Conservation (phyloP, 352 stramenopile species). For the Globisporangium ultimum region DNA sequence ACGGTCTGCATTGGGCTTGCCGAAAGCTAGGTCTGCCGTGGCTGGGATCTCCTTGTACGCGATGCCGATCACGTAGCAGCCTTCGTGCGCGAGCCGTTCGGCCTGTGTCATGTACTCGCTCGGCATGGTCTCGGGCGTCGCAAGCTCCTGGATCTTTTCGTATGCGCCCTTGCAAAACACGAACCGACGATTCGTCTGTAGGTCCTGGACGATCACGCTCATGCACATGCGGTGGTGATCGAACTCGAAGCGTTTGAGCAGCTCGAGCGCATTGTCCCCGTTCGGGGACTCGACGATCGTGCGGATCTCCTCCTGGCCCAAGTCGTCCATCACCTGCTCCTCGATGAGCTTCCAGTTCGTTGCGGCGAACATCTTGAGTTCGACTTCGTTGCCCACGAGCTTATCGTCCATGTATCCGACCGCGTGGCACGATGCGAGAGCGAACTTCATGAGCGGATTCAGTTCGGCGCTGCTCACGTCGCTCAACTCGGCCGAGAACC, state of each 20-base stretch:
- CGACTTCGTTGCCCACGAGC: slow-evolving; percentile 76
- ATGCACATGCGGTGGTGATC: slow-evolving; percentile 82
- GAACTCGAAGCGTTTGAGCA: slow-evolving; percentile 86
- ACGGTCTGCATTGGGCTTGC: too few species aligned
- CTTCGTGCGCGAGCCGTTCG: slow-evolving; percentile 42
- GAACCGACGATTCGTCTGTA: slow-evolving; percentile 27
- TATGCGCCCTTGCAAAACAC: slow-evolving; percentile 81
- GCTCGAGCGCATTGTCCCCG: slow-evolving; percentile 23
- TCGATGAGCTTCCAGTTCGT: slow-evolving; percentile 41
- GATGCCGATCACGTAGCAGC: slow-evolving; percentile 78
- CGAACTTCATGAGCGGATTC: slow-evolving; percentile 21
- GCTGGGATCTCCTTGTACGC: slow-evolving; percentile 21
- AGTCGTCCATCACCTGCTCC: slow-evolving; percentile 24
- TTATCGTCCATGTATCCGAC: slow-evolving; percentile 37
- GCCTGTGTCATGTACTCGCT: slow-evolving; percentile 40
- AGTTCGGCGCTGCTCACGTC: slow-evolving; percentile 14
- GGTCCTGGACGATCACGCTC: slow-evolving; percentile 67
- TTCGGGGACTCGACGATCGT: slow-evolving; percentile 15
- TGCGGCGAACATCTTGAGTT: slow-evolving; percentile 68
- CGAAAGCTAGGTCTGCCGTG: too few species aligned
- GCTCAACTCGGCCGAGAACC: slow-evolving; percentile 13
- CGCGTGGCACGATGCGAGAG: slow-evolving; percentile 67
- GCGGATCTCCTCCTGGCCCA: slow-evolving; percentile 14
- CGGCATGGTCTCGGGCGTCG: slow-evolving; percentile 39
- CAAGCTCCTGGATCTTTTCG: slow-evolving; percentile 68